Evolutionary conservation across 768 basidiomycete genomes (phyloP).

Genomic region (Leccinum broughii): DNA sequence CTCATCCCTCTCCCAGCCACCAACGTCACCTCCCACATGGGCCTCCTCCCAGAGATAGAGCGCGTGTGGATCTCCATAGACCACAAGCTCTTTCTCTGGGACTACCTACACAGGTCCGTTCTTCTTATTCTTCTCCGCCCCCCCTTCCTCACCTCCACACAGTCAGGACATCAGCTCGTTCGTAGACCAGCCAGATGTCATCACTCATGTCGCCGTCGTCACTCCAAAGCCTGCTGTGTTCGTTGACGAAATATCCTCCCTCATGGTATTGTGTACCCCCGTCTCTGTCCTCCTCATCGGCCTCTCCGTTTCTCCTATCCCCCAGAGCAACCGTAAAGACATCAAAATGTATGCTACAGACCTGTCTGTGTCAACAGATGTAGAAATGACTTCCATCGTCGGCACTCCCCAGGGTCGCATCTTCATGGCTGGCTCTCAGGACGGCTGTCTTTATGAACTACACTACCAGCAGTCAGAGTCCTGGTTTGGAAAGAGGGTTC

Average conservation of each 20-base stretch:
- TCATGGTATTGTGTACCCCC: conserved; percentile 90
- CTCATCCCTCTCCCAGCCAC: conserved; percentile 46
- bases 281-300: conserved; percentile 83
- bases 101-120: conserved; percentile 89
- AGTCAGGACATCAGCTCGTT: conserved; percentile 93
- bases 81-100: conserved; percentile 94
- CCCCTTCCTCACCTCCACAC: conserved; percentile 11
- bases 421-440: conserved; percentile 84
- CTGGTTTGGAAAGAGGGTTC: conserved; percentile 88
- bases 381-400: conserved; percentile 83
- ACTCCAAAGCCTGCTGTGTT: conserved; percentile 85
- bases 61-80: conserved; percentile 95
- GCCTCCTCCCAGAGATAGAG: conserved; percentile 89
- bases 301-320: conserved; percentile 52
- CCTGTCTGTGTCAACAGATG: conserved; percentile 71
- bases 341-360: conserved; percentile 91
- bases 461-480: conserved; percentile 89
- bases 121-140: conserved; percentile 10
- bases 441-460: conserved; percentile 89
- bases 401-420: conserved; percentile 84
- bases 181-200: conserved; percentile 86
- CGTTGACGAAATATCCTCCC: conserved; percentile 85
- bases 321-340: conserved; percentile 56
- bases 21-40: conserved; percentile 79
- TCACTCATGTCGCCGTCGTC: conserved; percentile 86